Conservation (phyloP, 1,284 basidiomycete species). For the Cryptococcus wingfieldii region DNA sequence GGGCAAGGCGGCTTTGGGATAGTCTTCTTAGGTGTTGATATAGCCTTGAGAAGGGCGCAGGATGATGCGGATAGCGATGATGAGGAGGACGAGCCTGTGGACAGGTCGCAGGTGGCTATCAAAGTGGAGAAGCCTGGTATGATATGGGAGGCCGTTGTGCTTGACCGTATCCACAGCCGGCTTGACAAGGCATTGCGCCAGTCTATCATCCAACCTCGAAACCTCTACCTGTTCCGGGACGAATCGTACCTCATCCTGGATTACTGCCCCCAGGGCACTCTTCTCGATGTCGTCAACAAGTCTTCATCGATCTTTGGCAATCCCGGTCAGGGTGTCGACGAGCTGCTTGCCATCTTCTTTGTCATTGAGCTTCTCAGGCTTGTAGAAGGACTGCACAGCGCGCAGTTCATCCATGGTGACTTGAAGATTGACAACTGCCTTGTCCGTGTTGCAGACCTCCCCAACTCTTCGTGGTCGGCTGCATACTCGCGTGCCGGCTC, state of each 20-base stretch:
- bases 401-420: conserved; percentile 92
- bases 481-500: conserved; percentile 70
- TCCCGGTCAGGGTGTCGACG: conserved; percentile 61
- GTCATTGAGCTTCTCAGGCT: conserved; percentile 80
- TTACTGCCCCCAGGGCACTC: conserved; percentile 82
- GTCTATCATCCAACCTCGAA: conserved; percentile 69
- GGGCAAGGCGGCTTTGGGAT: conserved; percentile 96
- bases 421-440: conserved; percentile 99
- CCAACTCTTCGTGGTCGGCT: conserved; percentile 67
- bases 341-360: conserved; percentile 94
- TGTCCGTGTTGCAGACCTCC: conserved; percentile 77
- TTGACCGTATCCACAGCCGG: conserved; percentile 68
- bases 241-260: conserved; percentile 89
- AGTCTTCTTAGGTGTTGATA: conserved; percentile 72
- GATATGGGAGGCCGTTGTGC: conserved; percentile 88
- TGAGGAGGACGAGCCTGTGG: conserved; percentile 55
- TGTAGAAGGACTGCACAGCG: conserved; percentile 73
- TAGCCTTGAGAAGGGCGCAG: conserved; percentile 47
- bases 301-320: conserved; percentile 58
- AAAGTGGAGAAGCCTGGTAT: conserved; percentile 89
- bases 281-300: conserved; percentile 88
- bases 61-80: conserved; percentile 57
- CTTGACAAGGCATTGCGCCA: conserved; percentile 57
- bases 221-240: conserved; percentile 76
- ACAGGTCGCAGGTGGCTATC: conserved; percentile 67